phyloP scores from a whole-genome alignment of 768 basidiomycete species.

The Ramaria sp. region DNA sequence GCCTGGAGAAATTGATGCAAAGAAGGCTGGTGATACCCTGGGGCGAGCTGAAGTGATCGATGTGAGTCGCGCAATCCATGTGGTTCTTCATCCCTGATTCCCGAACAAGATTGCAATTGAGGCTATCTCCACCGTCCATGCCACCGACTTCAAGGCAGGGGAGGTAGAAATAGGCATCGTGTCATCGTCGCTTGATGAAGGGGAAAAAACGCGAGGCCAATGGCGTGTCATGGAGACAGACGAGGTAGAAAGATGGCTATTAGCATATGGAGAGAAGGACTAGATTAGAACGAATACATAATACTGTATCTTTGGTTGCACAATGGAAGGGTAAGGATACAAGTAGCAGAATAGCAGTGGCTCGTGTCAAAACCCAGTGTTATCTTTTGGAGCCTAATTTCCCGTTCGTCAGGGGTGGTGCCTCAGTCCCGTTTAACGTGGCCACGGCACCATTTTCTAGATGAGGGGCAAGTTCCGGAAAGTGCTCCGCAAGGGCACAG shows the following conservation, averaged over 20 bases:
- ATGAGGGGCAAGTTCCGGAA: slow-evolving; percentile 56
- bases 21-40: slow-evolving; percentile 62
- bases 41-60: slow-evolving; percentile 79
- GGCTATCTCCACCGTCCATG: slow-evolving; percentile 85
- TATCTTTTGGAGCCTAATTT: not conserved
- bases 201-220: slow-evolving; percentile 53
- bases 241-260: slow-evolving; percentile 69
- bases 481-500: slow-evolving; percentile 60
- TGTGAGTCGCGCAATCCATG: slow-evolving; percentile 32
- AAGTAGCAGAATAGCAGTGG: no score
- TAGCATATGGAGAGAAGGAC: slow-evolving; percentile 87
- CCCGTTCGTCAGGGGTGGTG: not conserved
- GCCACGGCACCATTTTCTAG: not conserved
- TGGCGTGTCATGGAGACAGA: slow-evolving; percentile 73
- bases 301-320: no score
- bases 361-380: no score
- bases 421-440: not conserved
- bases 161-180: slow-evolving; percentile 97
- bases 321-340: no score
- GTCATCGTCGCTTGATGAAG: slow-evolving; percentile 64
- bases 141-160: slow-evolving; percentile 90
- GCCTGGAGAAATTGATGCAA: slow-evolving; percentile 35
- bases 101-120: slow-evolving; percentile 76
- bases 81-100: not conserved
- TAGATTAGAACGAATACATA: slow-evolving; percentile 23